Evolutionary conservation across 202 grass and related monocot species (phyloP).

Genomic region (Hordeum pubiflorum): DNA sequence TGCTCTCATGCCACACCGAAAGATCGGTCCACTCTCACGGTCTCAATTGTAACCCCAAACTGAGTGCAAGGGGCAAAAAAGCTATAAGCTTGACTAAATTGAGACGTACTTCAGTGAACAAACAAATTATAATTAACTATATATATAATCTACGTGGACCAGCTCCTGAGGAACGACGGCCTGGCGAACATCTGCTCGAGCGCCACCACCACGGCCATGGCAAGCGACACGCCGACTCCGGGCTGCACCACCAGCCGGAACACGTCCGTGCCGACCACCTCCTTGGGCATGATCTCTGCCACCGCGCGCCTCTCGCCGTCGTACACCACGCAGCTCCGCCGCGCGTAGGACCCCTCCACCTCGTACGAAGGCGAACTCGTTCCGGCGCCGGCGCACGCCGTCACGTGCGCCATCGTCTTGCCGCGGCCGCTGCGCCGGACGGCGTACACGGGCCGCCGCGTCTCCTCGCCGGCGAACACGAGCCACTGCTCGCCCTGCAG

Average conservation of each 20-base stretch:
- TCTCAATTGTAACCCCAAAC: conserved; percentile 7
- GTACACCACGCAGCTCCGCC: conserved; percentile 69
- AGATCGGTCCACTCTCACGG: background rate
- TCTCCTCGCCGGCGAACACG: conserved; percentile 50
- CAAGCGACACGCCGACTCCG: conserved; percentile 48
- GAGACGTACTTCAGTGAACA: background rate
- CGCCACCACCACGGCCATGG: conserved; percentile 74
- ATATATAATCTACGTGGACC: conserved; percentile 30
- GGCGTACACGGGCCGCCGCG: conserved; percentile 33
- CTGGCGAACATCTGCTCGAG: conserved; percentile 74
- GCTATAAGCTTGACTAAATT: conserved; percentile 3
- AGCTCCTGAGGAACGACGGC: conserved; percentile 49
- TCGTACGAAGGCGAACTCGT: conserved; percentile 20
- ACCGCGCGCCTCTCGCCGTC: conserved; percentile 40
- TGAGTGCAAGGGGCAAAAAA: conserved; percentile 12
- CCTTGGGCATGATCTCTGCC: conserved; percentile 64
- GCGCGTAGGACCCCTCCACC: conserved; percentile 72
- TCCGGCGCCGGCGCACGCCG: background rate
- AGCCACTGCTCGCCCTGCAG: conserved; percentile 66
- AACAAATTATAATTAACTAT: background rate
- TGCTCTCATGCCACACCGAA: conserved; percentile 16
- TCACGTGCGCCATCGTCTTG: conserved; percentile 51
- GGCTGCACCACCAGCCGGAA: conserved; percentile 77
- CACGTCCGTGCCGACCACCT: conserved; percentile 65
- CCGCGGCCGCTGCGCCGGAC: conserved; percentile 37